These are phyloP conservation scores for Stylosanthes scabra DNA, from an alignment of 331 rosid genomes.

Conservation along the genomic window DNA sequence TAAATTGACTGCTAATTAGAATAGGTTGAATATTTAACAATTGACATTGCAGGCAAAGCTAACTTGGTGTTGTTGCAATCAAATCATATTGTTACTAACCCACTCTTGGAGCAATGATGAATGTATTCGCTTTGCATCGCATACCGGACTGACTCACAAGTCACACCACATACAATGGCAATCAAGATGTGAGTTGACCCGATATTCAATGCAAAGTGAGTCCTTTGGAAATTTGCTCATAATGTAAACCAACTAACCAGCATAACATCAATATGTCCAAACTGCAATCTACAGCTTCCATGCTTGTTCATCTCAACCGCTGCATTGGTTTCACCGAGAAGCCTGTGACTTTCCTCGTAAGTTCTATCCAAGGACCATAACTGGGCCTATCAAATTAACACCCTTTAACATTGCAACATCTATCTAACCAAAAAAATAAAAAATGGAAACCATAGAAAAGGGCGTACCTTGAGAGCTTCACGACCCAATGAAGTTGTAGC, in stretches of 20 bases:
- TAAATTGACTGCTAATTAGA: not conserved
- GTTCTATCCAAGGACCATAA: slow-evolving; percentile 70
- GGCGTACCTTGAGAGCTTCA: slow-evolving; percentile 68
- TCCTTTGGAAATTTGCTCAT: too few relatives aligned
- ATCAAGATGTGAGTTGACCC: too few relatives aligned
- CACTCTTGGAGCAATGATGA: not conserved
- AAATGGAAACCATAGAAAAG: slow-evolving; percentile 9
- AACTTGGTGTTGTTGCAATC: not conserved
- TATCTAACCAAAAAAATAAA: not conserved
- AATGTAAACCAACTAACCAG: slow-evolving; percentile 54
- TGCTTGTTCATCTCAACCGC: slow-evolving; percentile 89
- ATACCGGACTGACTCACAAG: too few relatives aligned
- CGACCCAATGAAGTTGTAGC: slow-evolving; percentile 87
- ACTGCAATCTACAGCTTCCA: slow-evolving; percentile 72
- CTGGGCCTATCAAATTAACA: slow-evolving; percentile 59
- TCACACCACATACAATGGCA: too few relatives aligned
- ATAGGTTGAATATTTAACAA: too few relatives aligned
- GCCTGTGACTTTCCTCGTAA: slow-evolving; percentile 73
- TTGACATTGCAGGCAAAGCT: too few relatives aligned
- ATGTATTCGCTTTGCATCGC: too few relatives aligned
- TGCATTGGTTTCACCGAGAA: slow-evolving; percentile 84
- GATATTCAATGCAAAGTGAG: too few relatives aligned
- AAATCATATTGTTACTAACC: not conserved
- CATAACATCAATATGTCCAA: slow-evolving; percentile 65
- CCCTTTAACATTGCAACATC: not conserved